Evolutionary conservation across 305 asterid species (phyloP), one percentile per base, ranked within the genome.

Genomic region (Andrographis paniculata): DNA sequence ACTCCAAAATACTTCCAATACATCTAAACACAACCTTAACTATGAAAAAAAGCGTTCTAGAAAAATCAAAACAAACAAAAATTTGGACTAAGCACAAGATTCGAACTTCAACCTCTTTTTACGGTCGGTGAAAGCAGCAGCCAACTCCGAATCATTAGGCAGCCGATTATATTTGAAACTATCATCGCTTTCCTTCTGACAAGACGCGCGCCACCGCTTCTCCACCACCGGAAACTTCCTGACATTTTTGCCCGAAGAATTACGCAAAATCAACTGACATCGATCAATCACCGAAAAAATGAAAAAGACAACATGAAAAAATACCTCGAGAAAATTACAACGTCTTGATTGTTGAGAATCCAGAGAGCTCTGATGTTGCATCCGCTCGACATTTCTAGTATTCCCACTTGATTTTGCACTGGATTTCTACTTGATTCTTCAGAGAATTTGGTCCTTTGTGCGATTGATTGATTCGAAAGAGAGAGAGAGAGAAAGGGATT

Each of bases 221-320:
- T 89, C 98, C 56, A 82, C 98, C 73, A 83, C 94, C 56, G 94
- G 79, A 70, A 89, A 89, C 67, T 73, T 80, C 86, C 97, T 89
- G 74, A 23, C 19, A 20, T 21, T 42, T 44, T 39, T 28, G 44
- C 18, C 40, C 11, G 27, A 17, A 48, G 51, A 46, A 48, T 17
- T 14, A 36, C 14, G 19, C 52, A 27, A 16, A 20, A 21, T 24
- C 37, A 45, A 52, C 58, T 36, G 33, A 46, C 52, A 52, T 28
- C 58, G 61, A 61, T 50, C 60, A 45, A 58, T 58, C 31, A 19
- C 22, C 15, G 16, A 22, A 17, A 12, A 20, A 15, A 6, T 11
- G 14, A 14, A 20, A 40, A 30, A 0, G 14, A 17, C n/a, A n/a
- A n/a, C n/a, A 17, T 7, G 30, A 3, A 28, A n/a, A 46, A 45